These are phyloP conservation scores for Monosporascus sp. DNA, from an alignment of 2,329 filamentous ascomycete genomes.

Conservation along the genomic window DNA sequence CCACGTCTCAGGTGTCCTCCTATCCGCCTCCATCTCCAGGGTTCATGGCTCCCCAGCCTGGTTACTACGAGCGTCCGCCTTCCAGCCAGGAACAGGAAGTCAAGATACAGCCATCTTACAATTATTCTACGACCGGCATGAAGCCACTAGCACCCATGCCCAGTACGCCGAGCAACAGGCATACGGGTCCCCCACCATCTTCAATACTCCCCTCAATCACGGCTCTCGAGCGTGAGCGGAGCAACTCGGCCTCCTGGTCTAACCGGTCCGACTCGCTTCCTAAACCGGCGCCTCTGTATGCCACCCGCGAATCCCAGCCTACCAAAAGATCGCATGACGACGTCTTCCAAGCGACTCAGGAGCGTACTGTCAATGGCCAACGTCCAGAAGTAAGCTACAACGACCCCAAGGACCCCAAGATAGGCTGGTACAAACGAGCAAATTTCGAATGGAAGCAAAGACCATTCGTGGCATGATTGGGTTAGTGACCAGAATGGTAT, in stretches of 20 bases:
- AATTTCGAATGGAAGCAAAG: background rate
- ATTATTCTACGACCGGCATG: slow-evolving; percentile 3
- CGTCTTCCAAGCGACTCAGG: background rate
- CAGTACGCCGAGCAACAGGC: background rate
- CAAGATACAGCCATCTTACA: slow-evolving; percentile 16
- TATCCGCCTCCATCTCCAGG: slow-evolving; percentile 14
- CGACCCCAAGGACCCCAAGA: background rate
- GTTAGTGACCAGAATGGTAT: background rate
- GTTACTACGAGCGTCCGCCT: slow-evolving; percentile 19
- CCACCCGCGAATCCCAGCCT: background rate
- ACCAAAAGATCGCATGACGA: background rate
- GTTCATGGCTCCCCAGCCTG: slow-evolving; percentile 7
- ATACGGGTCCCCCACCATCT: background rate
- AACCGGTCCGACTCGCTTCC: background rate
- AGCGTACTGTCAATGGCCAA: background rate
- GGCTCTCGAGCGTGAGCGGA: background rate
- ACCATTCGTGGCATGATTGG: background rate
- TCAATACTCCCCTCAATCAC: background rate
- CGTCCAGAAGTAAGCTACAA: background rate
- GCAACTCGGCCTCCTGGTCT: background rate
- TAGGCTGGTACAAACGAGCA: background rate
- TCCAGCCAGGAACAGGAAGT: slow-evolving; percentile 15
- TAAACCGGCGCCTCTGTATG: background rate
- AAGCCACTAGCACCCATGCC: background rate
- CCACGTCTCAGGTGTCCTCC: background rate